Percentiles rank a stretch among this genome's conserved stretches.
Evolutionary conservation across 495 filamentous ascomycete species (phyloP).

Genomic region (Lophium mytilinum): DNA sequence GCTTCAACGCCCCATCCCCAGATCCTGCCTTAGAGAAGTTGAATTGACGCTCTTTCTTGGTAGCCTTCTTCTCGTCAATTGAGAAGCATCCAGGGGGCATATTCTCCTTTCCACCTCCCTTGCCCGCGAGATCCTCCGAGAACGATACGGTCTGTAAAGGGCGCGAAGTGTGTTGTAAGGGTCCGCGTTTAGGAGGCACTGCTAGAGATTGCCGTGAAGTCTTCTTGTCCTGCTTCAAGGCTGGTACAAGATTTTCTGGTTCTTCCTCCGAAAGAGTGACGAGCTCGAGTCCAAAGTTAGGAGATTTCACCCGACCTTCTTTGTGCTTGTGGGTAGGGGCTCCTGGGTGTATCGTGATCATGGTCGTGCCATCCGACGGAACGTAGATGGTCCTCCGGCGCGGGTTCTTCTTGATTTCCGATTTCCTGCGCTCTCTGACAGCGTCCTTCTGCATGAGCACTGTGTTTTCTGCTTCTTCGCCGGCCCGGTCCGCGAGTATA

Average conservation of each 20-base stretch:
- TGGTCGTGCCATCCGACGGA: constrained; percentile 38
- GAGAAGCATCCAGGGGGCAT: constrained; percentile 27
- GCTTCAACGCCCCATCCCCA: constrained; percentile 9
- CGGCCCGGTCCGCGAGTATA: constrained; percentile 9
- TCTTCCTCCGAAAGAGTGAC: constrained; percentile 28
- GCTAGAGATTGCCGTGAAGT: constrained; percentile 31
- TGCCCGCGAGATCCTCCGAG: constrained; percentile 26
- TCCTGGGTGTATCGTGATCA: constrained; percentile 37
- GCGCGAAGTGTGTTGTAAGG: constrained; percentile 24
- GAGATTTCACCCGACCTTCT: constrained; percentile 12
- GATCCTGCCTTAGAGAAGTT: constrained; percentile 5
- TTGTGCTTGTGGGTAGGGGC: constrained; percentile 15
- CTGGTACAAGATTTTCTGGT: constrained; percentile 15
- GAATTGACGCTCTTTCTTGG: constrained; percentile 3
- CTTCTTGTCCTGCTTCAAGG: constrained; percentile 20
- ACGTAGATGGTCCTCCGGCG: constrained; percentile 38
- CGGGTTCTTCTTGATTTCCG: constrained; percentile 30
- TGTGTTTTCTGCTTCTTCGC: constrained; percentile 6
- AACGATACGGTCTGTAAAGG: constrained; percentile 13
- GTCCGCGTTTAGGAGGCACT: constrained; percentile 30
- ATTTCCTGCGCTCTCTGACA: constrained; percentile 14
- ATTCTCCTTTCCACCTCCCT: constrained; percentile 38
- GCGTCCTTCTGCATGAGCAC: constrained; percentile 12
- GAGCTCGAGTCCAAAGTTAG: constrained; percentile 24
- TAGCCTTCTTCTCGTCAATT: background rate